Conservation (phyloP, 306 rosid genomes). For the Castanospermum australe region DNA sequence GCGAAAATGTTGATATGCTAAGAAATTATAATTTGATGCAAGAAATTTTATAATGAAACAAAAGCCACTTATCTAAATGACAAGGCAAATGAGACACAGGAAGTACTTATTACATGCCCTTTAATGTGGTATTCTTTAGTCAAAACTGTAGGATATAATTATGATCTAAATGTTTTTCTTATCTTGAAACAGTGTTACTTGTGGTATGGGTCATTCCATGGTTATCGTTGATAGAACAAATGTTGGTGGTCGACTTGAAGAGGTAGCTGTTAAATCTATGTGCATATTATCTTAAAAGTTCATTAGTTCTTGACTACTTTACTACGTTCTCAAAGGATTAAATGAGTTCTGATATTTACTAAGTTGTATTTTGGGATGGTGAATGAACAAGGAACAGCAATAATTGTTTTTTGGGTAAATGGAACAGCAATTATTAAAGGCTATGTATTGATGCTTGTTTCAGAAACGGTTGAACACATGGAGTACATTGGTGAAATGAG, state of each 20-base stretch:
- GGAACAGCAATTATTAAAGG: not conserved
- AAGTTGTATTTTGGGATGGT: not conserved
- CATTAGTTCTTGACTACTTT: not conserved
- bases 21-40: not conserved
- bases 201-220: conserved; percentile 91
- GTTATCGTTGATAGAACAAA: conserved; percentile 78
- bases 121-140: not conserved
- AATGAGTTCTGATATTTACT: not conserved
- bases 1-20: not conserved
- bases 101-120: not conserved
- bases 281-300: not conserved
- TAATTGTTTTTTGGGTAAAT: no score
- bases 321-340: not conserved
- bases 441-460: not conserved
- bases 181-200: conserved; percentile 76
- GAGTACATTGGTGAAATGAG: not conserved
- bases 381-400: not conserved
- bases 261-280: conserved; percentile 49
- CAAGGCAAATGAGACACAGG: not conserved
- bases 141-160: conserved; percentile 8
- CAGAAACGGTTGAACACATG: not conserved
- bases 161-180: conserved; percentile 4
- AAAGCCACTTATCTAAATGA: not conserved
- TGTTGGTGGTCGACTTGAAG: conserved; percentile 75
- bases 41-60: not conserved